Percentiles rank a stretch among this genome's conserved stretches.
phyloP scores from a whole-genome alignment of 345 rosid species.

The Salix brachista region DNA sequence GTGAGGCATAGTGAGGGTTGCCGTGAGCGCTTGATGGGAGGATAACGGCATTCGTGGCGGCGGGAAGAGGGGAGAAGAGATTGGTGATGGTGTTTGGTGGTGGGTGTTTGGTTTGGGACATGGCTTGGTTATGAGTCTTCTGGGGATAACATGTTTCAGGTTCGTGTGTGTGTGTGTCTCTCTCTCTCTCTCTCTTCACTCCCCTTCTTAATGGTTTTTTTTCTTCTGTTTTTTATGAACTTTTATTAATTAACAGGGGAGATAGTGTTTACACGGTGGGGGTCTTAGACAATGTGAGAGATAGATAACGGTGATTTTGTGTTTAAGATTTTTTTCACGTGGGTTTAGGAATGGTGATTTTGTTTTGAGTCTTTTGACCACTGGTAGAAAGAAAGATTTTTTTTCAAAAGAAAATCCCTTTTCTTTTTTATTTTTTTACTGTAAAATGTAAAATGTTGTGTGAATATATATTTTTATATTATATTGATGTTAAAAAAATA shows the following conservation, averaged over 20 bases:
- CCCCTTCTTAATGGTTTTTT: background rate
- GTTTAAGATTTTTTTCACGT: background rate
- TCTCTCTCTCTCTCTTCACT: background rate
- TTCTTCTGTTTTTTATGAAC: background rate
- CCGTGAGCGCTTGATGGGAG: background rate
- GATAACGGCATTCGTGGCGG: conserved; percentile 19
- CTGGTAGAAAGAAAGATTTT: too few relatives aligned
- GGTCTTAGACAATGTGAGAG: background rate
- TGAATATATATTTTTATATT: too few relatives aligned
- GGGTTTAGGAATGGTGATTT: background rate
- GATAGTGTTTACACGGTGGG: background rate
- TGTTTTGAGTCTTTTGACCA: background rate
- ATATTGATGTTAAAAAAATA: too few relatives aligned
- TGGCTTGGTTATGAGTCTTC: conserved; percentile 23
- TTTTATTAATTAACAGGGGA: background rate
- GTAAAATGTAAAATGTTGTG: too few relatives aligned
- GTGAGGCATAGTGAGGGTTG: conserved; percentile 2
- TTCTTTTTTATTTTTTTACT: background rate
- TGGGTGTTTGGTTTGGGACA: conserved; percentile 7
- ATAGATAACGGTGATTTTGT: background rate
- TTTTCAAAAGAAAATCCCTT: too few relatives aligned
- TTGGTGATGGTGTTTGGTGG: conserved; percentile 5
- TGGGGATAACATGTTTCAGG: conserved; percentile 16
- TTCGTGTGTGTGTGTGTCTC: background rate
- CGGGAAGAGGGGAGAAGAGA: background rate